These are phyloP conservation scores for Bertia moriformis DNA, from an alignment of 2,329 filamentous ascomycete genomes.

Conservation along the genomic window DNA sequence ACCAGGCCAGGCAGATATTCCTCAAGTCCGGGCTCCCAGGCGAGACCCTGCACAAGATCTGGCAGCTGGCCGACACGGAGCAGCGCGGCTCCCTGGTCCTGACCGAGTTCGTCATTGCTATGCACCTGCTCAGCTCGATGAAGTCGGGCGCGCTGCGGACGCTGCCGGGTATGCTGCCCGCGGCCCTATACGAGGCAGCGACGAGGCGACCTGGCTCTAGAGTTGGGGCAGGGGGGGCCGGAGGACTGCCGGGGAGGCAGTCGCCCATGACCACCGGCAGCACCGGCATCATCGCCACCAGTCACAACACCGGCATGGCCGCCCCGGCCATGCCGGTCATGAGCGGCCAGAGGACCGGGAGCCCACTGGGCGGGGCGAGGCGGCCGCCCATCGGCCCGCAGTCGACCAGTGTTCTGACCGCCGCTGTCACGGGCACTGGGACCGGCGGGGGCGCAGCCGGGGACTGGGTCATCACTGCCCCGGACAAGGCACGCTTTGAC, in stretches of 20 bases:
- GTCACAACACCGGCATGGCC: slow-evolving; percentile 22
- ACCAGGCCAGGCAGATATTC: slow-evolving; percentile 84
- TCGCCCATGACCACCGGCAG: slow-evolving; percentile 31
- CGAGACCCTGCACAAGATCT: slow-evolving; percentile 83
- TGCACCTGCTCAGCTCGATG: slow-evolving; percentile 88
- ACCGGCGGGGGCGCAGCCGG: slow-evolving; percentile 14
- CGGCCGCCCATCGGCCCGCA: slow-evolving; percentile 31
- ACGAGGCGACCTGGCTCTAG: too few relatives aligned
- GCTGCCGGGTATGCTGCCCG: slow-evolving; percentile 67
- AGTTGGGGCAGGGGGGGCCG: slow-evolving; percentile 26
- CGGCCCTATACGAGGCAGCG: slow-evolving; percentile 80
- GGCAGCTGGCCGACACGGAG: slow-evolving; percentile 87
- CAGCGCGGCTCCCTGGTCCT: slow-evolving; percentile 74
- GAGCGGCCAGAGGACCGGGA: slow-evolving; percentile 51
- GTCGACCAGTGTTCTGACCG: too few relatives aligned
- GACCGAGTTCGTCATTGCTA: slow-evolving; percentile 93
- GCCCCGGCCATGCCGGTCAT: slow-evolving; percentile 68
- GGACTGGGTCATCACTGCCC: slow-evolving; percentile 71
- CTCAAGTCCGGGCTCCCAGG: slow-evolving; percentile 83
- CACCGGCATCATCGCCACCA: too few relatives aligned
- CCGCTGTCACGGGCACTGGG: slow-evolving; percentile 15
- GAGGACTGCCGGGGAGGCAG: slow-evolving; percentile 25
- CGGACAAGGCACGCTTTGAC: slow-evolving; percentile 81
- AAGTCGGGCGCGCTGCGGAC: slow-evolving; percentile 70
- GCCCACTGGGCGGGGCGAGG: slow-evolving; percentile 39